A percentile compares a stretch with the other conserved stretches of the same genome.
Conservation (phyloP, 2,329 filamentous ascomycete species). For the Scopulariopsis brevicaulis region DNA sequence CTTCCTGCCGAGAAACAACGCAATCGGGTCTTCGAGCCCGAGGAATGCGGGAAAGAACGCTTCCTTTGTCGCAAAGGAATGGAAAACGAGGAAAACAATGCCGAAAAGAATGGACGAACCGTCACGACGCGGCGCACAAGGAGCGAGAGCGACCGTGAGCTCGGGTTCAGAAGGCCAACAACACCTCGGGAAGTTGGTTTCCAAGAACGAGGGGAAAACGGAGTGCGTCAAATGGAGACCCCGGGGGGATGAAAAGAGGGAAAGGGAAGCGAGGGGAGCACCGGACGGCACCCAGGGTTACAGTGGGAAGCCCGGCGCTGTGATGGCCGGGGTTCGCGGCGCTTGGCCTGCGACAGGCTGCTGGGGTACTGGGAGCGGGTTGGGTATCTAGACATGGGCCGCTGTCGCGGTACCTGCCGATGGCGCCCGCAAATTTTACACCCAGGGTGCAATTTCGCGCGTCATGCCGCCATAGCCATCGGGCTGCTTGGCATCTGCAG, state of each 20-base stretch:
- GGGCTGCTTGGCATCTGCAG: not conserved
- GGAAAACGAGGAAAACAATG: not conserved
- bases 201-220: not conserved
- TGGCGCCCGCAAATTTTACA: not conserved
- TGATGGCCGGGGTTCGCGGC: not conserved
- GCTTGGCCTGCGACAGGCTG: not conserved
- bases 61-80: not conserved
- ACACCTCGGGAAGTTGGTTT: not conserved
- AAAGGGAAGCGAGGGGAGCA: not conserved
- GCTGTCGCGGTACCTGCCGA: too few relatives aligned
- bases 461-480: not conserved
- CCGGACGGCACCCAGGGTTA: not conserved
- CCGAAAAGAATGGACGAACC: conserved; percentile 3
- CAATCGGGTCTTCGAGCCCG: not conserved
- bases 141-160: conserved; percentile 1
- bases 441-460: not conserved
- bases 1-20: not conserved
- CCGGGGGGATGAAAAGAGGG: not conserved
- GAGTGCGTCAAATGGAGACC: not conserved
- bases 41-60: not conserved
- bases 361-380: not conserved
- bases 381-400: not conserved
- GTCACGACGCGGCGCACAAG: conserved; percentile 2
- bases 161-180: not conserved
- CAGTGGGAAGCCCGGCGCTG: conserved; percentile 1